Percentiles rank a stretch among this genome's conserved stretches.
These are phyloP conservation scores for Mucor velutinosus DNA, from an alignment of 371 early-diverging fungal genomes.

Conservation along the genomic window DNA sequence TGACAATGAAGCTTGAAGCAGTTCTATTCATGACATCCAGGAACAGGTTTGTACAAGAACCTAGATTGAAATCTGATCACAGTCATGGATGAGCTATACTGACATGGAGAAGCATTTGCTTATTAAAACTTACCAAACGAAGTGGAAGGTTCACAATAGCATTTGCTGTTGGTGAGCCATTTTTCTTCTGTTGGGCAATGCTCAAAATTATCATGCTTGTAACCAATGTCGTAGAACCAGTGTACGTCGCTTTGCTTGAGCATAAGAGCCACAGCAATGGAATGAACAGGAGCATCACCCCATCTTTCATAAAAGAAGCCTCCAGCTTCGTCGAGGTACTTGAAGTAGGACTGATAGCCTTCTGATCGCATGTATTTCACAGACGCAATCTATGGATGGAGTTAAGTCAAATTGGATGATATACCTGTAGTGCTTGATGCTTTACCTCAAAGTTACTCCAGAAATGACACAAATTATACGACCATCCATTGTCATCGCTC, in stretches of 20 bases:
- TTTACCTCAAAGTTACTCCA: slow-evolving; percentile 60
- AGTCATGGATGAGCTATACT: neutral
- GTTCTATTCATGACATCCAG: slow-evolving; percentile 29
- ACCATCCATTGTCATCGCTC: slow-evolving; percentile 39
- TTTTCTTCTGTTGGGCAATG: slow-evolving; percentile 67
- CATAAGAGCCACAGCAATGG: slow-evolving; percentile 83
- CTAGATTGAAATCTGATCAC: slow-evolving; percentile 18
- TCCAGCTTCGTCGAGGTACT: slow-evolving; percentile 75
- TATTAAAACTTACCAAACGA: slow-evolving; percentile 32
- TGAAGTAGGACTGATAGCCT: slow-evolving; percentile 78
- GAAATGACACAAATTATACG: slow-evolving; percentile 75
- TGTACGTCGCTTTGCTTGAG: slow-evolving; percentile 77
- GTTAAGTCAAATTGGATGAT: neutral
- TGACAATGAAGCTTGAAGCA: slow-evolving; percentile 29
- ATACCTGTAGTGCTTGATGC: neutral
- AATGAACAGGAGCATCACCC: slow-evolving; percentile 97
- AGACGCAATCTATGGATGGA: slow-evolving; percentile 36
- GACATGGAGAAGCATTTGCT: neutral
- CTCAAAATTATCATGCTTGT: slow-evolving; percentile 69
- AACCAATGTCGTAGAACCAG: slow-evolving; percentile 90
- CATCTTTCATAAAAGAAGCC: slow-evolving; percentile 95
- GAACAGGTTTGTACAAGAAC: slow-evolving; percentile 32
- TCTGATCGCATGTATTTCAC: slow-evolving; percentile 66
- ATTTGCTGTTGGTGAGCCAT: slow-evolving; percentile 50
- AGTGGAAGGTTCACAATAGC: slow-evolving; percentile 52